Evolutionary conservation across 768 basidiomycete genomes (phyloP).

Genomic region (Kwoniella mangroviensis): DNA sequence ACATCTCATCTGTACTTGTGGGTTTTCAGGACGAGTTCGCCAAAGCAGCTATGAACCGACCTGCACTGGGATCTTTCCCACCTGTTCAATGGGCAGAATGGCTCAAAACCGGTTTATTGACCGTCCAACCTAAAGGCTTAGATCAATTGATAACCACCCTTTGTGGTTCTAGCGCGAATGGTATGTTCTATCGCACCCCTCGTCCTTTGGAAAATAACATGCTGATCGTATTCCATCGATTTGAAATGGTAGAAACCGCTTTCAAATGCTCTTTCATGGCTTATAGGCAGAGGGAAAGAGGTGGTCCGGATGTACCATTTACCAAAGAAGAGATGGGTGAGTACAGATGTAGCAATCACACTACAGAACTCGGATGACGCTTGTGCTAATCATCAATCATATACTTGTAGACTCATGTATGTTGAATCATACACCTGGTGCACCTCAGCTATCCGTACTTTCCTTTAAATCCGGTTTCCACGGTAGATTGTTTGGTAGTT

Average conservation of each 20-base stretch:
- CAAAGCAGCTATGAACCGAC: slow-evolving; percentile 58
- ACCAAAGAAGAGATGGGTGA: slow-evolving; percentile 55
- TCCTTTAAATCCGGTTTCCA: slow-evolving; percentile 60
- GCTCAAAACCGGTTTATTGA: slow-evolving; percentile 56
- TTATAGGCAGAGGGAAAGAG: slow-evolving; percentile 53
- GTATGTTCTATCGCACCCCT: slow-evolving; percentile 10
- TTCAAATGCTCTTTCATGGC: slow-evolving; percentile 60
- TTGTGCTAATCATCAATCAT: not conserved
- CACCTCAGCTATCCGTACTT: slow-evolving; percentile 57
- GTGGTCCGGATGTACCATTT: slow-evolving; percentile 39
- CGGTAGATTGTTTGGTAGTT: slow-evolving; percentile 59
- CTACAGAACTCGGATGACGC: no score
- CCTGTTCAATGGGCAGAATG: slow-evolving; percentile 50
- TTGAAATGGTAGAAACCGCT: slow-evolving; percentile 53
- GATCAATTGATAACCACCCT: slow-evolving; percentile 58
- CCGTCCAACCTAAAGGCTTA: slow-evolving; percentile 59
- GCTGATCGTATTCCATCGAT: no score
- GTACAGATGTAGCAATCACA: not conserved
- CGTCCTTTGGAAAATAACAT: no score
- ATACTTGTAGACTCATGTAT: slow-evolving; percentile 54
- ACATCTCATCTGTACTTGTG: no score
- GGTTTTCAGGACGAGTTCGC: slow-evolving; percentile 55
- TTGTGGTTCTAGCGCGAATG: slow-evolving; percentile 53
- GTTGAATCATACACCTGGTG: slow-evolving; percentile 59
- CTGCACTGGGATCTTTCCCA: slow-evolving; percentile 60